Evolutionary conservation across 2,329 filamentous ascomycete genomes (phyloP).

Genomic region (Clarireedia homoeocarpa): DNA sequence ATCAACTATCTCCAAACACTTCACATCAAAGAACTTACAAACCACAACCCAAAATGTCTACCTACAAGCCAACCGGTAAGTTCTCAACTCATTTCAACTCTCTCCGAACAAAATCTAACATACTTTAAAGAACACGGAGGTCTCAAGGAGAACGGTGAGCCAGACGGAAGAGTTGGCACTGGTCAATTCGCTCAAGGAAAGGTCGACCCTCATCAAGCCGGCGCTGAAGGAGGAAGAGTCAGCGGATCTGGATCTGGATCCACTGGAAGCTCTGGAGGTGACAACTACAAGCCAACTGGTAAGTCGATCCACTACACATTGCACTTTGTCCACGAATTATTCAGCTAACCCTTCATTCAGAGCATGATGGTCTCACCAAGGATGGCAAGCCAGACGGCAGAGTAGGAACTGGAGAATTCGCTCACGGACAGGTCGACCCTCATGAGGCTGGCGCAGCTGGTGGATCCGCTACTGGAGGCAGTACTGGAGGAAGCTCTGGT

Average conservation of each 20-base stretch:
- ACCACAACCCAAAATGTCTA: conserved; percentile 11
- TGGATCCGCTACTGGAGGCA: neutral
- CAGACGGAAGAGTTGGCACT: conserved; percentile 35
- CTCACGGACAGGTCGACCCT: neutral
- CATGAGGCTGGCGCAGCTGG: neutral
- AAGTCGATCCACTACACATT: neutral
- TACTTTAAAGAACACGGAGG: conserved; percentile 32
- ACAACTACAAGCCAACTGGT: too few species aligned
- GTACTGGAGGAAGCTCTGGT: neutral
- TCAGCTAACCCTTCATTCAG: conserved; percentile 14
- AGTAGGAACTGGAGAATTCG: conserved; percentile 31
- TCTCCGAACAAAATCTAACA: too few species aligned
- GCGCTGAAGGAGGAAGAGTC: neutral
- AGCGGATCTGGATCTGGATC: neutral
- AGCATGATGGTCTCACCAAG: conserved; percentile 36
- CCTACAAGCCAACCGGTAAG: conserved; percentile 16
- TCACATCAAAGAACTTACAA: neutral
- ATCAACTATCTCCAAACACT: neutral
- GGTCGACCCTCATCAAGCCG: neutral
- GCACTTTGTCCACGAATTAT: neutral
- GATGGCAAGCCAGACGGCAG: conserved; percentile 36
- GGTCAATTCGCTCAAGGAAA: conserved; percentile 17
- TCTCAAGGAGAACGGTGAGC: conserved; percentile 35
- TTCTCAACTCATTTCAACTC: neutral
- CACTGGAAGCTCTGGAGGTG: neutral